These are phyloP conservation scores for Achlya hypogyna DNA, from an alignment of 352 stramenopile species.

Conservation along the genomic window DNA sequence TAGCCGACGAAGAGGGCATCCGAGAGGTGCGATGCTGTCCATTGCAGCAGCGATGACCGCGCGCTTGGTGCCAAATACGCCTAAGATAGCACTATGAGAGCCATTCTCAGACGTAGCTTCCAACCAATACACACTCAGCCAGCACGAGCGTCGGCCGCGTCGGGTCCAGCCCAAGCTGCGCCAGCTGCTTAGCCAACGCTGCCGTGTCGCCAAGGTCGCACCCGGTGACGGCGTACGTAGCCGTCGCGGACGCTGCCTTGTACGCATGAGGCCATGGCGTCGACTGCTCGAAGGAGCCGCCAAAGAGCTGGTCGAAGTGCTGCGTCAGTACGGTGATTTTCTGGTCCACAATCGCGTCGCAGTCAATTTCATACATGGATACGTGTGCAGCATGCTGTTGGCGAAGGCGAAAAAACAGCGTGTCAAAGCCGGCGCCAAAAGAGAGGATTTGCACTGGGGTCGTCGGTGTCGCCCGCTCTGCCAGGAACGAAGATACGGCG, in stretches of 20 bases:
- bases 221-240: conserved; percentile 37
- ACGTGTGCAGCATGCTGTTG: conserved; percentile 23
- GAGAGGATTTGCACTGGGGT: conserved; percentile 19
- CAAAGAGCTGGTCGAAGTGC: background rate
- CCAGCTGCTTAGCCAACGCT: conserved; percentile 26
- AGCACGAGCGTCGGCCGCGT: conserved; percentile 45
- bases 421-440: conserved; percentile 43
- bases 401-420: conserved; percentile 55
- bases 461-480: conserved; percentile 20
- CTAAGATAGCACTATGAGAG: conserved; percentile 22
- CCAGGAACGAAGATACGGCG: conserved; percentile 47
- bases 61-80: conserved; percentile 51
- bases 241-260: background rate
- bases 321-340: conserved; percentile 39
- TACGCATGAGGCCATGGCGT: background rate
- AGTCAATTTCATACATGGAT: conserved; percentile 53
- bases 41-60: conserved; percentile 39
- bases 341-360: conserved; percentile 35
- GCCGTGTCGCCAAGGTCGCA: conserved; percentile 49
- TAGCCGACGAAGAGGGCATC: conserved; percentile 44
- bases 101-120: conserved; percentile 1
- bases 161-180: conserved; percentile 26
- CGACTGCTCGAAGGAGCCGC: background rate
- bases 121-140: conserved; percentile 64
- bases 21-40: conserved; percentile 31